Conservation (phyloP, 2,329 filamentous ascomycete species). For the Fusarium lyarnte region DNA sequence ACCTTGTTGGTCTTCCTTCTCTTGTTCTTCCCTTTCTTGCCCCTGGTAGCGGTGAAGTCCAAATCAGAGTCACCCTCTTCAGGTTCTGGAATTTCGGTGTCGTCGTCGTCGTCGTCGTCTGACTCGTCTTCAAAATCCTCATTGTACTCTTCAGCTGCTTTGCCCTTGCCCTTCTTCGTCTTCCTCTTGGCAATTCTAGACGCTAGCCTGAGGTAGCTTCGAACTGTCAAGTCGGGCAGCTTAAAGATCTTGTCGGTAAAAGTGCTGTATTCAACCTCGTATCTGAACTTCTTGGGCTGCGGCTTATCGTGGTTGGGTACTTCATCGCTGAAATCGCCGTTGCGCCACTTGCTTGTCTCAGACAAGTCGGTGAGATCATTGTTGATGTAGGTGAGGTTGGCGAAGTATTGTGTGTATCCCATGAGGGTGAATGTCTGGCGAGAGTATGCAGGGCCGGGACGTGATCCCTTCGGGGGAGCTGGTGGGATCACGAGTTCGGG, state of each 20-base stretch:
- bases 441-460: conserved; percentile 90
- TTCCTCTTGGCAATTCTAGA: conserved; percentile 71
- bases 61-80: conserved; percentile 36
- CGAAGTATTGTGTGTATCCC: conserved; percentile 90
- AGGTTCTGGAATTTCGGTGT: conserved; percentile 19
- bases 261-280: conserved; percentile 87
- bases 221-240: conserved; percentile 84
- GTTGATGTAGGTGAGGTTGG: conserved; percentile 92
- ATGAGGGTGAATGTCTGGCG: conserved; percentile 82
- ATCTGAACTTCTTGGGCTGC: conserved; percentile 72
- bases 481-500: conserved; percentile 73
- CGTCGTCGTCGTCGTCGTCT: conserved; percentile 37
- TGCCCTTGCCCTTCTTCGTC: conserved; percentile 38
- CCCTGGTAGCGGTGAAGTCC: conserved; percentile 17
- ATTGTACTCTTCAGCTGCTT: conserved; percentile 28
- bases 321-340: conserved; percentile 71
- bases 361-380: conserved; percentile 65
- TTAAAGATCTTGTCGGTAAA: conserved; percentile 78
- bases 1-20: conserved; percentile 68
- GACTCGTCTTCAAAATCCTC: conserved; percentile 42
- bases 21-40: conserved; percentile 53
- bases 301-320: conserved; percentile 61
- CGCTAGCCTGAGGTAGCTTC: conserved; percentile 82
- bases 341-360: conserved; percentile 64
- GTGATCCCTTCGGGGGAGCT: conserved; percentile 75